Conservation (phyloP, 1,284 basidiomycete genomes). For the Ceratobasidium sp. region DNA sequence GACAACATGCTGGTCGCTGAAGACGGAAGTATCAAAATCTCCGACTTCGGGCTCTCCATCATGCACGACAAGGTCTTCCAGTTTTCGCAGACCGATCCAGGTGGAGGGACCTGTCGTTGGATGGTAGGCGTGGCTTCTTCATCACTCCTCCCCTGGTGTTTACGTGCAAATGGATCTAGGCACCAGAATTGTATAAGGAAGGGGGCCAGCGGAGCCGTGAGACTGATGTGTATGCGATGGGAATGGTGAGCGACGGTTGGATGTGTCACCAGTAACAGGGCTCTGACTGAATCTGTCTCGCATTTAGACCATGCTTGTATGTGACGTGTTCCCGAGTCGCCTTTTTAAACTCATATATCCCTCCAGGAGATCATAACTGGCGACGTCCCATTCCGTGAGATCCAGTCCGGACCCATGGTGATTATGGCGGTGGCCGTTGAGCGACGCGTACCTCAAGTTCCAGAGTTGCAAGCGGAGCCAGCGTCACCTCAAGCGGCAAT, state of each 20-base stretch:
- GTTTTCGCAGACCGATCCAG: slow-evolving; percentile 11
- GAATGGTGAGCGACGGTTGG: neutral
- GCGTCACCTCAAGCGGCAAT: neutral
- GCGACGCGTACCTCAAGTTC: neutral
- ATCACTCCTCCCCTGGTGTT: neutral
- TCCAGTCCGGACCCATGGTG: neutral
- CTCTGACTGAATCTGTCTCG: neutral
- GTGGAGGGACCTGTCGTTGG: neutral
- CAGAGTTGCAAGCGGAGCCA: neutral
- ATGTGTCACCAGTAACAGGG: too few relatives aligned
- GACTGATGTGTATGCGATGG: slow-evolving; percentile 3
- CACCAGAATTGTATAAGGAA: neutral
- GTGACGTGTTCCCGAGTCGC: neutral
- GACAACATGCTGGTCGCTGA: neutral
- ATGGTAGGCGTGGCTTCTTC: neutral
- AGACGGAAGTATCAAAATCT: neutral
- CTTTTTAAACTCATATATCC: too few relatives aligned
- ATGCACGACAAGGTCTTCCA: slow-evolving; percentile 5
- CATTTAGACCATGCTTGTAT: slow-evolving; percentile 8
- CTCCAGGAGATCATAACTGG: slow-evolving; percentile 4
- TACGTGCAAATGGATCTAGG: neutral
- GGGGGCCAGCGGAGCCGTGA: neutral
- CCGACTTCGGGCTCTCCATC: slow-evolving; percentile 22
- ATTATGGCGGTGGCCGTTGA: neutral
- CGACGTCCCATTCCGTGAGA: neutral